Evolutionary conservation across 305 asterid species (phyloP).

Genomic region (Plantago lanceolata): DNA sequence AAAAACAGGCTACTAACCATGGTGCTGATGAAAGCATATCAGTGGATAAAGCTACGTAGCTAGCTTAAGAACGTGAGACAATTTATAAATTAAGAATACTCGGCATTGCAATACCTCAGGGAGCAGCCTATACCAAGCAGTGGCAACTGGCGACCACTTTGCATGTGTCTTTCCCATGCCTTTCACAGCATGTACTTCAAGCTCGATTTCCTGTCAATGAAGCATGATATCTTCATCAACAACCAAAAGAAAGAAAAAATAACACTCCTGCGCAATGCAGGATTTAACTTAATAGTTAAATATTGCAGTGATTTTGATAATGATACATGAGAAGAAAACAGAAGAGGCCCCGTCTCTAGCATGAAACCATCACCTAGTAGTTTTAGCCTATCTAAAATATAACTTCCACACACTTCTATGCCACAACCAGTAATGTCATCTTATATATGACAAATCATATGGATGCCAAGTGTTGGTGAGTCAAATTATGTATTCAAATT

Average conservation of each 20-base stretch:
- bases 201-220: conserved; percentile 70
- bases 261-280: too few relatives aligned
- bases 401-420: not conserved
- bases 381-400: too few relatives aligned
- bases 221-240: conserved; percentile 8
- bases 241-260: too few relatives aligned
- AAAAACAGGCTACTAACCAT: too few relatives aligned
- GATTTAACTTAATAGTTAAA: too few relatives aligned
- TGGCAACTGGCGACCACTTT: conserved; percentile 98
- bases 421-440: conserved; percentile 6
- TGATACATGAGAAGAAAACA: too few relatives aligned
- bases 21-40: not conserved
- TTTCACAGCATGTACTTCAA: conserved; percentile 96
- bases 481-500: conserved; percentile 3
- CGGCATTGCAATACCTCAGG: conserved; percentile 61
- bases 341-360: too few relatives aligned
- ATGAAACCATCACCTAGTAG: too few relatives aligned
- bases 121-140: conserved; percentile 96
- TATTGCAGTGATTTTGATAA: too few relatives aligned
- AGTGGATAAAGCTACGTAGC: not conserved
- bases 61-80: not conserved
- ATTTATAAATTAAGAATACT: not conserved
- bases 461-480: not conserved
- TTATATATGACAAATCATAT: not conserved
- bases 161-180: conserved; percentile 94